Evolutionary conservation across 768 basidiomycete genomes (phyloP).

Genomic region (Pholiota molesta): DNA sequence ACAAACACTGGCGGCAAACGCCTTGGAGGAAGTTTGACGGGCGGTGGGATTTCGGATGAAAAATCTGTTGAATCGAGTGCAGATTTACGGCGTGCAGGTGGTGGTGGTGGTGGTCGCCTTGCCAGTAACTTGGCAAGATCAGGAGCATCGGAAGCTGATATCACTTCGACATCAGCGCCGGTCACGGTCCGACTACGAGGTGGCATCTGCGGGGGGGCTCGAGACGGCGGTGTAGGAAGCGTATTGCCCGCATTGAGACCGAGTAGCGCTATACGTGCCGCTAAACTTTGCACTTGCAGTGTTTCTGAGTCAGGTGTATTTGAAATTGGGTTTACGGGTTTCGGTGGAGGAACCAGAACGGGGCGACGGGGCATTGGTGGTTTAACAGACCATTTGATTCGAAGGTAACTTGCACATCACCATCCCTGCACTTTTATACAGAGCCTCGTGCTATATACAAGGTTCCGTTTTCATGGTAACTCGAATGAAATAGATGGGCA

Average conservation of each 20-base stretch:
- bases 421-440: background rate
- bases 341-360: background rate
- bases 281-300: background rate
- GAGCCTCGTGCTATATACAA: background rate
- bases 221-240: background rate
- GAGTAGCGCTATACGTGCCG: background rate
- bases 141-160: background rate
- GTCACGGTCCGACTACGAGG: background rate
- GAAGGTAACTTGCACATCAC: background rate
- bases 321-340: background rate
- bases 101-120: conserved; percentile 38
- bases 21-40: background rate
- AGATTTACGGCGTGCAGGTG: conserved; percentile 22
- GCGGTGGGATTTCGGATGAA: background rate
- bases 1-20: conserved; percentile 1
- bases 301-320: background rate
- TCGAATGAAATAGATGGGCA: background rate
- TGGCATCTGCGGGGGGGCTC: background rate
- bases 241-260: background rate
- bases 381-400: background rate
- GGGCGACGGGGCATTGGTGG: background rate
- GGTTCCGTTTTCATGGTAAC: background rate
- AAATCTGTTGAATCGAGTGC: background rate
- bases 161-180: background rate
- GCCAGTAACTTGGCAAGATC: conserved; percentile 30